A percentile compares a stretch with the other conserved stretches of the same genome.
phyloP scores from a whole-genome alignment of 2,329 filamentous ascomycete genomes.

The Acrocalymma vagum region DNA sequence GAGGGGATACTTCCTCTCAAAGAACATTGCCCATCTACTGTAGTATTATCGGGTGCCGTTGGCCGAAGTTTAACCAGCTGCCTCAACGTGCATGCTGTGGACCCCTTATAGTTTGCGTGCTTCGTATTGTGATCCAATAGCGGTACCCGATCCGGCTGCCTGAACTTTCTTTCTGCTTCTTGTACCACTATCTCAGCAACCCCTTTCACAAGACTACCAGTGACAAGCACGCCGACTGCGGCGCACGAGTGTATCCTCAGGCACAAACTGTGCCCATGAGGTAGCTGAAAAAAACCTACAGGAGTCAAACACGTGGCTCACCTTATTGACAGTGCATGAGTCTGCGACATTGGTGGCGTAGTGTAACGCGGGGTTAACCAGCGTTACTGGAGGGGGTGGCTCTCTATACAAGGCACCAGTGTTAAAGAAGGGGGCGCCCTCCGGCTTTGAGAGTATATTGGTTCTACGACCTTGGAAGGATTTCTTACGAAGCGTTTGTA shows the following conservation, averaged over 20 bases:
- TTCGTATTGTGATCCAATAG: background rate
- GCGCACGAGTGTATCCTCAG: conserved; percentile 65
- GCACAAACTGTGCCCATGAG: conserved; percentile 59
- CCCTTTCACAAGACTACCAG: conserved; percentile 43
- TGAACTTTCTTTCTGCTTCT: conserved; percentile 16
- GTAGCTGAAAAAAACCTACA: conserved; percentile 56
- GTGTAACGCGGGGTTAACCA: conserved; percentile 53
- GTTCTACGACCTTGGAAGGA: too few relatives aligned
- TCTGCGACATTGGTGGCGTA: conserved; percentile 52
- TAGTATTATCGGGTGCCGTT: too few relatives aligned
- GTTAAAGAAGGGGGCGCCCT: too few relatives aligned
- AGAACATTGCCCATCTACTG: too few relatives aligned
- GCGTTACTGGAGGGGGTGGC: conserved; percentile 8
- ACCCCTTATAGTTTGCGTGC: conserved; percentile 31
- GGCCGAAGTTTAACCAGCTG: too few relatives aligned
- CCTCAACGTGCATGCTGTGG: too few relatives aligned
- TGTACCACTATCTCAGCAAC: conserved; percentile 44
- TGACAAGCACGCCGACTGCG: conserved; percentile 65
- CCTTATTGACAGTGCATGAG: conserved; percentile 40
- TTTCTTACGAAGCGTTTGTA: too few relatives aligned
- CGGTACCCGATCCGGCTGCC: background rate
- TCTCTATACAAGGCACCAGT: too few relatives aligned
- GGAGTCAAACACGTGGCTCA: conserved; percentile 53
- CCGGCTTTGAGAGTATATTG: too few relatives aligned
- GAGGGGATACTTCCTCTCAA: too few relatives aligned